Evolutionary conservation across 2,329 filamentous ascomycete species (phyloP), one percentile per base, ranked within the genome.

Genomic region (Neopestalotiopsis clavispora): DNA sequence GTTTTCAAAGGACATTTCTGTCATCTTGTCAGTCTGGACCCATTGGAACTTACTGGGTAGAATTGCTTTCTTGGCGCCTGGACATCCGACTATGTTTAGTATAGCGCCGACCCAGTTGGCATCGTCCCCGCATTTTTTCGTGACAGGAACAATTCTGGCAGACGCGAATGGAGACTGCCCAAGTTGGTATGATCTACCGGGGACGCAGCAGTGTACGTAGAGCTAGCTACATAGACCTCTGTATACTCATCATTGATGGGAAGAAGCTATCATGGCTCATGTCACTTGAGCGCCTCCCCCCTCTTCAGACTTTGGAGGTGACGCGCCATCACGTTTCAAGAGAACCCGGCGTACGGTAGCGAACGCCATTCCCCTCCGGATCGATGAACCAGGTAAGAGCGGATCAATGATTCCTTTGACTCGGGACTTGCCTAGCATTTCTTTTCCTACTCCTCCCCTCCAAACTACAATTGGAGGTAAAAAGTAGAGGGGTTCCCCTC

Each of bases 301-400:
- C 17, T 34, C 28, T 57, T 9, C 63, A 23, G 13, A 12, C 40
- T 49, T 38, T 57, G 9, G 32, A 62, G 30, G 28, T 62, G 32
- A 62, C 59, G 59, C 59, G 59, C 59, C 59, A 38, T 62, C 30
- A 34, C 59, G 59, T 40, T 62, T 62, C 59, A 62, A 62, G 59
- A 34, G 40, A n/a, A 28, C 23, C 23, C 23, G 23, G 23, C n/a
- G 38, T 49, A 38, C 34, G 20, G 20, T 13, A 5, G n/a, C 20
- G 14, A 20, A 20, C 49, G 20, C 9, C 45, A 52, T 52, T 34
- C 63, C 20, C 56, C 63, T 57, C 56, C 63, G 42, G 49, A 49
- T 13, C 20, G 49, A 66, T 28, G 5, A 56, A 56, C 63, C 63
- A 20, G 63, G 63, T 40, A 58, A 32, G 59, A 17, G 34, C 38